Base-by-base conservation (phyloP, 2,329 filamentous ascomycete genomes). In the Sporothrix brasiliensis region DNA sequence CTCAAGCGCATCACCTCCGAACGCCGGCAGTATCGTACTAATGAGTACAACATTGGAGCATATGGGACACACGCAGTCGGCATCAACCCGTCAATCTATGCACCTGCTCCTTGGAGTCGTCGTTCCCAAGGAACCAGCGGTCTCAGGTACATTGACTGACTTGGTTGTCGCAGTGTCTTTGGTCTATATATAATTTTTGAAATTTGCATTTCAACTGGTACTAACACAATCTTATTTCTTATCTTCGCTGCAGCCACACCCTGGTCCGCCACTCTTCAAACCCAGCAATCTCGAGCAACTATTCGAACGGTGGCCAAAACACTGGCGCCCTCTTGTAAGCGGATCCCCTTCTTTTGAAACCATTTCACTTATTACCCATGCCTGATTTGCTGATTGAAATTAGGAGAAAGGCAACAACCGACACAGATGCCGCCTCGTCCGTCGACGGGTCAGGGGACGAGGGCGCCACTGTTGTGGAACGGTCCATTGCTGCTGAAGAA, bases 1-100 rank as follows among this genome's bases (percentile, higher is more conserved):
- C 86, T 99, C 75, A 99, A 99, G 86, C 91, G 95, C 74, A 91
- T 97, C 78, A 98, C 94, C 54, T 93, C 95, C 44, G 93, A 97
- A 79, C 92, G 94, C 71, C 93, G 95, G 72, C 93, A 97, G 77
- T 98, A 97, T 82, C 92, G 95, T 72, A 95, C 94, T 71, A 95
- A 95, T 71, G 95, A 98, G 83, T 98, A 98, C 82, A 94, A 94
- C 76, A 89, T 90, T 72, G 87, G 88, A 71, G 88, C 88, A 56
- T 90, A 90, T 75, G 88, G 88, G 72, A 89, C 87, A 72, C 83
- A 86, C 61, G 83, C 86, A 72, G 86, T 90, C 67, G 85, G 87
- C 19, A 81, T 88, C 76, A 84, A 81, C 68, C 83, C 85, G 13
- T 80, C 80, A 69, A 82, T 85, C 73, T 83, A 83, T 72, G 79